Evolutionary conservation across 176 grass and related monocot species (phyloP), one percentile per base, ranked within the genome.

Genomic region (Lolium rigidum): DNA sequence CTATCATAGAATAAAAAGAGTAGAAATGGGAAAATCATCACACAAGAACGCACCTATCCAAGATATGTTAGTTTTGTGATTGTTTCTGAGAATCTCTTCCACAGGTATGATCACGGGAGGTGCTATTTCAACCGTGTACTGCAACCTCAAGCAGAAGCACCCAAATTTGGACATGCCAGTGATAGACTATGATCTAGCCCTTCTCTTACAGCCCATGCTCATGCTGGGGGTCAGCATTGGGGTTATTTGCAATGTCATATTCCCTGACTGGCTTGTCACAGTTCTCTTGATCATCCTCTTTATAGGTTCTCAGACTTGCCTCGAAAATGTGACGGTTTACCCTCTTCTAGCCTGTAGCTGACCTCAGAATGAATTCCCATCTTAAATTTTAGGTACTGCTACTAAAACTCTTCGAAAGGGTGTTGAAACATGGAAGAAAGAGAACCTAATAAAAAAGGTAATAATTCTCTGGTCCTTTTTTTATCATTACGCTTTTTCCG

Each of bases 151-250:
- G 86, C 56, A 91, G 83, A 94, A 78, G 17, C 93, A 98, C 80
- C 90, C 91, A 21, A 88, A 81, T 17, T 85, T 91, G 69, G 87
- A 93, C 82, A 89, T 89, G 96, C 93, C 93, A 5, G 26, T 95
- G 9, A 94, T 95, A 14, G 91, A 98, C 57, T 95, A 98, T 48
- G 88, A 94, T 65, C 84, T 98, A 11, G 91, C 93, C 15, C 64
- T 94, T 13, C 93, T 98, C 9, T 71, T 95, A 58, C 96, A 94
- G 61, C 90, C 96, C 2, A 95, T 95, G 91, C 90, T 98, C 6
- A 95, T 94, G 91, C 86, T 98, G 4, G 96, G 95, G 55, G 83
- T 98, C 74, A 98, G 90, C 86, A 92, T 95, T 2, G 88, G 93
- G 22, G 86, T 94, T 80, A 69, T 90, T 47, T 94, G 92, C 70